Conservation (phyloP, 1,284 basidiomycete genomes). For the Porogramme epimiltina region DNA sequence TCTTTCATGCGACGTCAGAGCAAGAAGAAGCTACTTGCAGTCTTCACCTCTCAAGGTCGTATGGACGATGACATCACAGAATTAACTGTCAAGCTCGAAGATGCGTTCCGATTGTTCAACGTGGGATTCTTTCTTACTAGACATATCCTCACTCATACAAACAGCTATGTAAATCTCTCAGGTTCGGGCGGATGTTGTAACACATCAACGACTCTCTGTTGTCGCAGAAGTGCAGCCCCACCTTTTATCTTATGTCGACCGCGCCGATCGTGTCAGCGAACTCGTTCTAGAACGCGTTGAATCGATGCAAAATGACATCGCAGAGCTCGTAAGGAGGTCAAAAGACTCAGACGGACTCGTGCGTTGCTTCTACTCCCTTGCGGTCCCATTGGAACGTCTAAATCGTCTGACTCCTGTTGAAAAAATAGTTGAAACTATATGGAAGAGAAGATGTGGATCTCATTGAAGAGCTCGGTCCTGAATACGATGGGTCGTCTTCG, state of each 20-base stretch:
- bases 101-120: constrained; percentile 1
- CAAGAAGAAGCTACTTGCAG: neutral
- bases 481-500: neutral
- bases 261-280: neutral
- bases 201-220: neutral
- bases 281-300: neutral
- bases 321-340: no score
- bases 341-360: no score
- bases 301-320: neutral
- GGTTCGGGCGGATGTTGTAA: neutral
- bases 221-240: neutral
- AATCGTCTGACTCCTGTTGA: no score
- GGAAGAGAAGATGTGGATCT: neutral
- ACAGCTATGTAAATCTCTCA: neutral
- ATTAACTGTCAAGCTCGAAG: neutral
- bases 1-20: neutral
- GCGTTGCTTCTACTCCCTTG: no score
- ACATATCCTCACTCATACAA: no score
- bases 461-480: neutral
- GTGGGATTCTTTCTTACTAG: neutral
- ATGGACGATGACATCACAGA: neutral
- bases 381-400: no score
- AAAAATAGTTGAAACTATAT: neutral
- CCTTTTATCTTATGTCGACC: neutral
- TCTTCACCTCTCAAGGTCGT: neutral